Evolutionary conservation across 306 rosid genomes (phyloP).

Genomic region (Pyrus betulifolia): DNA sequence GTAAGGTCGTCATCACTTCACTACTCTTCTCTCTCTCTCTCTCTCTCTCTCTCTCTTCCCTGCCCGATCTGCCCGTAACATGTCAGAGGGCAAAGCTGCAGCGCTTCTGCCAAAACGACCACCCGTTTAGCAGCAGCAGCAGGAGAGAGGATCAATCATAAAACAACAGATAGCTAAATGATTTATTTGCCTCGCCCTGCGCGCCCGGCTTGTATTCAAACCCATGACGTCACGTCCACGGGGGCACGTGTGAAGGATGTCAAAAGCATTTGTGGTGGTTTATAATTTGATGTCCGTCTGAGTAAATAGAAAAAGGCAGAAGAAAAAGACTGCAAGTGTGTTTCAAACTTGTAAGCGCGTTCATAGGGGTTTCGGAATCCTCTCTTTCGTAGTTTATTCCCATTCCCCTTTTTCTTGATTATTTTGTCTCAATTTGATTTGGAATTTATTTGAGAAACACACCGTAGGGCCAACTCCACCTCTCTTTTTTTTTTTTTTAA

Average conservation of each 20-base stretch:
- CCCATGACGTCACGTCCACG: conserved; percentile 11
- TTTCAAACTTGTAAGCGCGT: neutral
- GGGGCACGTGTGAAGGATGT: conserved; percentile 29
- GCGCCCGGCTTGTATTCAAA: neutral
- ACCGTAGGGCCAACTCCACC: too few species aligned
- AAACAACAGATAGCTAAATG: conserved; percentile 56
- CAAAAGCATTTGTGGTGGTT: neutral
- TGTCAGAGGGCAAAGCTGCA: conserved; percentile 38
- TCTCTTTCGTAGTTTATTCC: neutral
- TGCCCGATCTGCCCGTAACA: conserved; percentile 18
- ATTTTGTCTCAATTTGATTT: neutral
- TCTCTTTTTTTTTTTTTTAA: too few species aligned
- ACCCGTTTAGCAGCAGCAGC: conserved; percentile 26
- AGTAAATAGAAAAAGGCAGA: neutral
- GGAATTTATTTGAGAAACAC: too few species aligned
- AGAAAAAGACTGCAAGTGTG: conserved; percentile 25
- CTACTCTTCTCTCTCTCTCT: neutral
- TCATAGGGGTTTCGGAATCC: neutral
- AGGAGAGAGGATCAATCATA: conserved; percentile 47
- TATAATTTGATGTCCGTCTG: conserved; percentile 11
- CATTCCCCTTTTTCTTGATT: neutral
- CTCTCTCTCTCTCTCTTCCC: too few species aligned
- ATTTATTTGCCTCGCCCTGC: conserved; percentile 26
- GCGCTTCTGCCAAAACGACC: conserved; percentile 22
- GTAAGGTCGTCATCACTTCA: conserved; percentile 38